Percentiles rank a stretch among this genome's conserved stretches.
phyloP scores from a whole-genome alignment of 1,284 basidiomycete species.

The Heterobasidion occidentale region DNA sequence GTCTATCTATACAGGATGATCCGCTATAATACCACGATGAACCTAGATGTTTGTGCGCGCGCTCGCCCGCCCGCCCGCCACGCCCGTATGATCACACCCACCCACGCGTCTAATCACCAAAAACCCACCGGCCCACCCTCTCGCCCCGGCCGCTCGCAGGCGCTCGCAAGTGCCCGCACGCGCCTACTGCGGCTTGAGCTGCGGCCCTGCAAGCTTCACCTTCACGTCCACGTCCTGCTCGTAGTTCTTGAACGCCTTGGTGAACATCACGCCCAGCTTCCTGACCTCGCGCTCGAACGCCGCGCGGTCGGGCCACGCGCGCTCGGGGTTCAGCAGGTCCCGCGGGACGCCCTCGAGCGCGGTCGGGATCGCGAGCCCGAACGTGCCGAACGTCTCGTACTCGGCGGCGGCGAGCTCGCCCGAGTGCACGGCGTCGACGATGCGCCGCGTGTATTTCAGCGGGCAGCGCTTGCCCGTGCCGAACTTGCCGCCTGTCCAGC shows the following conservation, averaged over 20 bases:
- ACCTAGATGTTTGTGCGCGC: too few species aligned
- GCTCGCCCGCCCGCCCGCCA: too few species aligned
- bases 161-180: too few species aligned
- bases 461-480: constrained; percentile 90
- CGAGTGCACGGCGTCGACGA: constrained; percentile 96
- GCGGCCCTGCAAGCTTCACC: constrained; percentile 75
- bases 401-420: constrained; percentile 85
- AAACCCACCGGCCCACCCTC: too few species aligned
- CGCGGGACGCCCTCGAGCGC: constrained; percentile 76
- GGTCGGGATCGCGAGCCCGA: constrained; percentile 80
- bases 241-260: constrained; percentile 86
- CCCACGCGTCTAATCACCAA: too few species aligned
- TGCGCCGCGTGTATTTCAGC: constrained; percentile 91
- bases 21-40: too few species aligned
- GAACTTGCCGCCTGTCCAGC: constrained; percentile 96
- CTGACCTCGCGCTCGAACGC: constrained; percentile 81
- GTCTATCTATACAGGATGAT: too few species aligned
- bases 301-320: constrained; percentile 82
- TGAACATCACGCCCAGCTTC: constrained; percentile 89
- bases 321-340: constrained; percentile 80
- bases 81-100: too few species aligned
- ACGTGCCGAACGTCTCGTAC: constrained; percentile 79
- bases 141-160: too few species aligned
- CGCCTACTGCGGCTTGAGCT: constrained; percentile 8
- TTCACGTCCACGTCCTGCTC: constrained; percentile 76